Evolutionary conservation across 169 alveolate genomes (phyloP), one percentile per base, ranked within the genome.

Genomic region (Plasmodium vivax): DNA sequence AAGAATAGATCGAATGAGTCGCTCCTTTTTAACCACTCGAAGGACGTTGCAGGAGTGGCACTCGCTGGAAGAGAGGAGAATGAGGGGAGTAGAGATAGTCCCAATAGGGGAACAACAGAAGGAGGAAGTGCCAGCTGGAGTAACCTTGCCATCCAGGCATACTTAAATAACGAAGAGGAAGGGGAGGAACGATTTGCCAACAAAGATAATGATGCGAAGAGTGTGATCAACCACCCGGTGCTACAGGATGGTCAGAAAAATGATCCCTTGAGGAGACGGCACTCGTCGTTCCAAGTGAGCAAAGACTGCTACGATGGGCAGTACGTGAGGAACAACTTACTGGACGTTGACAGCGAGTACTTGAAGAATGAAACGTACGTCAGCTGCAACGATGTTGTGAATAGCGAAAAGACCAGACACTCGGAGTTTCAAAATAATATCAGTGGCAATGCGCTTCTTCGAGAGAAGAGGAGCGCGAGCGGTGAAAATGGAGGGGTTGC

Each of bases 371-470:
- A 85, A 7, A 85, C 84, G 12, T 77, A 51, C 27, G 16, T 74
- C 56, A 85, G 84, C n/a, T 68, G 75, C 38, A 85, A 74, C 30
- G 85, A 85, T 74, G 8, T 74, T 75, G 41, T 85, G 34, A 85
- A 85, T 36, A 85, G 93, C 80, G 85, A 85, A 19, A 74, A 85
- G 71, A 85, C 85, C 27, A 47, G 85, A 85, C 75, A 43, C 23
- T 51, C 85, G 0, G 93, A 74, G 8, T 74, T 54, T 54, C 81
- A 75, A 8, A 85, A 85, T 38, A 62, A 27, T 62, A 62, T 19
- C 32, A 62, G 34, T 19, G 34, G 34, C 10, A 16, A 7, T 7
- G 9, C 30, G 10, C 75, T 62, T 27, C 75, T 62, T 12, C 75
- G 30, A 41, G 16, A 85, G 34, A 36, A 32, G n/a, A 19, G 16